phyloP scores from a whole-genome alignment of 2,329 filamentous ascomycete genomes.

The Lecanosticta acicola region DNA sequence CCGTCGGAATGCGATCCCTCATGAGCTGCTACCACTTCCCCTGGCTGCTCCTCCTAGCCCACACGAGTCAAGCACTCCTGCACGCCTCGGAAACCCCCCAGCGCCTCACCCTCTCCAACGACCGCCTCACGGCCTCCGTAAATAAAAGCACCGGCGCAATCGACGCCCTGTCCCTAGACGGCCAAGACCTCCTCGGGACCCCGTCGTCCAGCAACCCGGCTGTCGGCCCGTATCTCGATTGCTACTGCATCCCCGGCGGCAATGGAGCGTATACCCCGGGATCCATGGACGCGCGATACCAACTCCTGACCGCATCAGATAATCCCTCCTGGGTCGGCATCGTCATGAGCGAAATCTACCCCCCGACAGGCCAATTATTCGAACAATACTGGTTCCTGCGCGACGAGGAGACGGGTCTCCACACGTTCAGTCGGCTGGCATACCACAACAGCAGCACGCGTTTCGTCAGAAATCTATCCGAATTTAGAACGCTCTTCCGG shows the following conservation, averaged over 20 bases:
- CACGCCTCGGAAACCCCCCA: constrained; percentile 30
- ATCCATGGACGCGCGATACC: constrained; percentile 43
- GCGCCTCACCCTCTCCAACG: constrained; percentile 40
- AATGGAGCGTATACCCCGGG: constrained; percentile 57
- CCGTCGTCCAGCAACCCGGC: constrained; percentile 32
- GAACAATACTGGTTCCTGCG: constrained; percentile 62
- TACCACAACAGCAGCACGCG: constrained; percentile 56
- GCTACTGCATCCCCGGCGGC: constrained; percentile 51
- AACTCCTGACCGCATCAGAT: constrained; percentile 41
- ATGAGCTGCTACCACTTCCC: not conserved
- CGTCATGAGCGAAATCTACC: constrained; percentile 55
- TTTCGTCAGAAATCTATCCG: constrained; percentile 54
- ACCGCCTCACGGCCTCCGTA: constrained; percentile 41
- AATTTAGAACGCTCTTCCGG: constrained; percentile 57
- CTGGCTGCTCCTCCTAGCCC: not conserved
- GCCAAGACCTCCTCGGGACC: constrained; percentile 50
- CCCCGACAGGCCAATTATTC: constrained; percentile 52
- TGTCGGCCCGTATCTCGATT: constrained; percentile 56
- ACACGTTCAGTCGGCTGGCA: constrained; percentile 55
- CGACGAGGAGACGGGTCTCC: constrained; percentile 57
- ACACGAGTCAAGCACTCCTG: constrained; percentile 7
- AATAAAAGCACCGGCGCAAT: constrained; percentile 42
- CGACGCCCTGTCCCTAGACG: constrained; percentile 41
- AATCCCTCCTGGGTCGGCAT: constrained; percentile 53
- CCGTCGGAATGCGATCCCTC: no score